Evolutionary conservation across 1,139 yeast species (phyloP).

Genomic region (Debaryomyces nepalensis): DNA sequence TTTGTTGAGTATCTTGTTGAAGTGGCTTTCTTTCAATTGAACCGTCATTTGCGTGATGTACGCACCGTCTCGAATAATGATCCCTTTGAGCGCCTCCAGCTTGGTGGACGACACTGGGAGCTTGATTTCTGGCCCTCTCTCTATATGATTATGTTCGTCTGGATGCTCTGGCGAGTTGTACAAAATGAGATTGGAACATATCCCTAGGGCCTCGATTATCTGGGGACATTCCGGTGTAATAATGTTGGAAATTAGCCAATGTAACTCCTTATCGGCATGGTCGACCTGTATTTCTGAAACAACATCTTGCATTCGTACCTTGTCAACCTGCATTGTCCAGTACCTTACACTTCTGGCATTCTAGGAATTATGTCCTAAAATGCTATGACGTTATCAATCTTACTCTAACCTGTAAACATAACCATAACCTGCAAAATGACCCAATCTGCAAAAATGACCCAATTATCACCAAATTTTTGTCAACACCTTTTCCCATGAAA

Average conservation of each 20-base stretch:
- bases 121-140: conserved; percentile 45
- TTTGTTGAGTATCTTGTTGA: conserved; percentile 35
- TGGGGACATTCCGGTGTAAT: conserved; percentile 46
- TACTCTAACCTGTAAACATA: conserved; percentile 6
- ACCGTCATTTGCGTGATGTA: conserved; percentile 38
- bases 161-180: conserved; percentile 48
- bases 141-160: conserved; percentile 29
- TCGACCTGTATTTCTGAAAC: conserved; percentile 24
- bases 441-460: conserved; percentile 11
- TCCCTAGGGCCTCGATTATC: conserved; percentile 44
- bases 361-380: conserved; percentile 1
- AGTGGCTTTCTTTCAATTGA: conserved; percentile 34
- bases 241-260: conserved; percentile 41
- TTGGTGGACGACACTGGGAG: conserved; percentile 44
- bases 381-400: no score
- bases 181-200: conserved; percentile 42
- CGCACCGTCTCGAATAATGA: conserved; percentile 47
- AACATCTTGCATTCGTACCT: conserved; percentile 5
- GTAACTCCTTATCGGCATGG: conserved; percentile 41
- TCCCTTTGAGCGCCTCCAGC: conserved; percentile 48
- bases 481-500: conserved; percentile 16
- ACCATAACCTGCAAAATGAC: background rate
- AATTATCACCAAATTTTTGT: conserved; percentile 16
- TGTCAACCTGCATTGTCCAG: conserved; percentile 1
- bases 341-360: background rate